Conservation (phyloP, 257 asterid species). For the Cruciata laevipes region DNA sequence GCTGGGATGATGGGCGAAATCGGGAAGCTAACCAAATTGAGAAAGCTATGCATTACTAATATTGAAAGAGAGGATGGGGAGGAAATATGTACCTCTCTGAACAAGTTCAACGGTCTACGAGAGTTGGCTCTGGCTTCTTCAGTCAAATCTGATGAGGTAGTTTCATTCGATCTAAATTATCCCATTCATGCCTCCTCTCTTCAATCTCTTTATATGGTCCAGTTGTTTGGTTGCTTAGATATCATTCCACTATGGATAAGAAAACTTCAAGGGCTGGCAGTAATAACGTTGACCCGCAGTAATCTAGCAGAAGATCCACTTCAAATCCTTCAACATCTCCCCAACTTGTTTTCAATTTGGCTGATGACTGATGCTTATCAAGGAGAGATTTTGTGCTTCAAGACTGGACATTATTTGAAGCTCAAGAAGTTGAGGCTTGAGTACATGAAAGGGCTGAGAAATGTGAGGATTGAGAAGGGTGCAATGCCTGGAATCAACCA, state of each 20-base stretch:
- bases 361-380: not conserved
- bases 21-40: constrained; percentile 23
- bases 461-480: too few species aligned
- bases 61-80: constrained; percentile 26
- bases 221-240: constrained; percentile 5
- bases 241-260: constrained; percentile 12
- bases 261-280: not conserved
- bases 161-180: constrained; percentile 6
- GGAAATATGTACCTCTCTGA: constrained; percentile 27
- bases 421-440: too few species aligned
- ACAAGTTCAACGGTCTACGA: constrained; percentile 16
- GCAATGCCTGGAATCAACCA: constrained; percentile 8
- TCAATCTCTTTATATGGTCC: not conserved
- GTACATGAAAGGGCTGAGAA: too few species aligned
- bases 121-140: not conserved
- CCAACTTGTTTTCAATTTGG: not conserved
- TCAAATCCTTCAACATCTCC: not conserved
- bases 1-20: constrained; percentile 10
- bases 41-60: constrained; percentile 16
- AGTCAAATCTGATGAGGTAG: not conserved
- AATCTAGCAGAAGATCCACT: not conserved
- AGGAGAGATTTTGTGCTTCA: too few species aligned
- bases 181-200: not conserved
- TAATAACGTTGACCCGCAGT: not conserved
- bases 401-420: too few species aligned